Base-by-base conservation (phyloP, 495 filamentous ascomycete genomes). In the Penicillium malachiteum region DNA sequence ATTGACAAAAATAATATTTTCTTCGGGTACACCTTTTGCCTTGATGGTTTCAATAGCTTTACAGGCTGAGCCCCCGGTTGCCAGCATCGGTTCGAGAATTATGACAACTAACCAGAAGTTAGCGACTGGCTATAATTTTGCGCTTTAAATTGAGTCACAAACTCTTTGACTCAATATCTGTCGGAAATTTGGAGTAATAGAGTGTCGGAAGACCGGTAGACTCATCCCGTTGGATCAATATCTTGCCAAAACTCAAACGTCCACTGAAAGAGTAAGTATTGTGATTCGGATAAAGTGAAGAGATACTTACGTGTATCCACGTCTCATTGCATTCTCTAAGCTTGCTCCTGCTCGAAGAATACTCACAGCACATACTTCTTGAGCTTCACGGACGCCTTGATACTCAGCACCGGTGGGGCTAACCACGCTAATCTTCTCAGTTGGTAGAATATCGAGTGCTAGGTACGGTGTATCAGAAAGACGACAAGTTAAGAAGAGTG, bases 1-100 rank as follows among this genome's bases (percentile, higher is more conserved):
- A 18, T 61, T 61, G 42, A 61, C 43, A 42, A 61, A 61, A 9
- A 61, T 50, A 13, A 61, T 61, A 34, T 61, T 52, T 12, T 61
- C 58, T 41, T 61, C 58, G 1, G 54, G 49, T 3, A 61, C 58
- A 9, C 53, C 58, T 1, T 47, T 21, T 17, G 9, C 42, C 13
- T 54, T 61, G 2, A 61, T 46, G 1, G 52, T 33, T 8, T 61
- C 54, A 21, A 61, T 57, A n/a, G 58, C 58, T 10, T 31, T 43
- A 32, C 52, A 52, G 38, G 58, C 58, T 9, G 58, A 61, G 41
- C 58, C 58, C n/a, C 56, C 58, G 7, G 58, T 61, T 6, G 58
- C 58, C 18, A 61, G 50, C 58, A 61, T 61, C 5, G 58, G 58
- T 14, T 61, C 58, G 13, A 61, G 50, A 17, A 61, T 48, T 26